Evolutionary conservation across 257 asterid genomes (phyloP).

Genomic region (Voacanga thouarsii): DNA sequence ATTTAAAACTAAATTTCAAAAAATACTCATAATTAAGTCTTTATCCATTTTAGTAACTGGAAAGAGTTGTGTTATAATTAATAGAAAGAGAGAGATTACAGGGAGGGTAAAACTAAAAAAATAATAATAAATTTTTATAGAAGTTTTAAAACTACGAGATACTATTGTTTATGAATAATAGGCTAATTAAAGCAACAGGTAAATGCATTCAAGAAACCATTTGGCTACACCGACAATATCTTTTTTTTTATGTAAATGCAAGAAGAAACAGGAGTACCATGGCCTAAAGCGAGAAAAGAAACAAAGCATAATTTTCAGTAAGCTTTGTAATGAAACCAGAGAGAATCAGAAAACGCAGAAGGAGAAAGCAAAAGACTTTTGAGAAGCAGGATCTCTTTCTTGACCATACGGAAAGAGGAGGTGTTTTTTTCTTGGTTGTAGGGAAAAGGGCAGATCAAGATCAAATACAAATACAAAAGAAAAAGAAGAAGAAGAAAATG

Average conservation of each 20-base stretch:
- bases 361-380: background rate
- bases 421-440: background rate
- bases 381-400: background rate
- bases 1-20: no score
- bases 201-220: background rate
- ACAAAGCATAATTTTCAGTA: background rate
- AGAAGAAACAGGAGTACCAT: background rate
- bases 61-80: no score
- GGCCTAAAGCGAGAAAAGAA: background rate
- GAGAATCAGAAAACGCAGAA: background rate
- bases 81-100: no score
- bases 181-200: background rate
- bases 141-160: no score
- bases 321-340: background rate
- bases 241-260: background rate
- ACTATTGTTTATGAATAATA: no score
- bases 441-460: background rate
- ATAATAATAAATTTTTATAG: no score
- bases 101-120: no score
- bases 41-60: no score
- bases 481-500: background rate
- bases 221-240: background rate
- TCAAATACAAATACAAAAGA: no score
- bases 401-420: slow-evolving; percentile 1
- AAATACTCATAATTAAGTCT: no score